Evolutionary conservation across 768 basidiomycete genomes (phyloP), one percentile per base, ranked within the genome.

Genomic region (Leccinum arenicola): DNA sequence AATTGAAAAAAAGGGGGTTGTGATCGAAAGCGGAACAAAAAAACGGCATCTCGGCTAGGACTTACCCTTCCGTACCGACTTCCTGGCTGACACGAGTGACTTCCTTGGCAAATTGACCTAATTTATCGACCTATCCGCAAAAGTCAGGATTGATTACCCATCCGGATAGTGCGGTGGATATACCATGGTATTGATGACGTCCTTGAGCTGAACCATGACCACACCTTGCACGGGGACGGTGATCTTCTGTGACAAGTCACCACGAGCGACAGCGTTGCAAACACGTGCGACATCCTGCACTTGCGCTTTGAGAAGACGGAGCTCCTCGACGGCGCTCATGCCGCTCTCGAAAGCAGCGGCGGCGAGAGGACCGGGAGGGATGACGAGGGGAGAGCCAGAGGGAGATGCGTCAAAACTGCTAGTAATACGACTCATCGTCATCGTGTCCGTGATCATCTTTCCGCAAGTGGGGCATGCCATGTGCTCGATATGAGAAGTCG

Each of bases 101-200:
- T 72, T 95, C 93, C 70, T 88, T 87, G 36, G 95, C 94, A 73
- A 98, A 96, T 67, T 90, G 88, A 57, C 89, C 86, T 29, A 98
- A 79, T 66, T 84, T 81, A 69, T 87, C 85, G 62, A 86, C 85
- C 85, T 82, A 54, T 54, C 52, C 43, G 31, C 21, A 59, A 36
- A 54, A 55, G 43, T 67, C 7, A 65, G 69, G 45, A 61, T 54
- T 25, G 29, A 56, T 57, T 43, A 49, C 43, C 17, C 49, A 56
- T 55, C 17, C 38, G 23, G 23, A 45, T 45, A 57, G 60, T 40
- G 36, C 50, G 40, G 3, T 62, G 50, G 27, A 55, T 43, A 50
- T 67, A 82, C 80, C 85, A 87, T 87, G 17, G 80, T 81, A 62
- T 89, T 89, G 71, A 89, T 88, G 61, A 86, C 85, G 60, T 86